Percentiles rank a stretch among this genome's conserved stretches.
Evolutionary conservation across 2,329 filamentous ascomycete genomes (phyloP).

Genomic region (Exophiala sp.): DNA sequence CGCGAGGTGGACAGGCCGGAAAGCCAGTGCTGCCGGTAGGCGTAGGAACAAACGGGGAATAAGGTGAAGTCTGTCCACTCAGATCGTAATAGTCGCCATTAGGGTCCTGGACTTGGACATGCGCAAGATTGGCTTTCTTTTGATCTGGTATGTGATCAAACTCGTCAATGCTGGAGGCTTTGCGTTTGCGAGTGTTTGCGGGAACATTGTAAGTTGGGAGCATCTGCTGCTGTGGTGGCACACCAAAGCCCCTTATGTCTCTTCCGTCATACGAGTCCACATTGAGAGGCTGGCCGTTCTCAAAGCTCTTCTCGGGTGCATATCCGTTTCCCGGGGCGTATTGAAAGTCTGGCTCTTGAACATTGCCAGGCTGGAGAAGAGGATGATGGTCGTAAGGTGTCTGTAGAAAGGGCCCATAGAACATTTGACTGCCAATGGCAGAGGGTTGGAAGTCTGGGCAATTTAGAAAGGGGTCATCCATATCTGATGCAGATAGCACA

Average conservation of each 20-base stretch:
- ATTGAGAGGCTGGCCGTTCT: constrained; percentile 3
- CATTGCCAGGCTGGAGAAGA: constrained; percentile 21
- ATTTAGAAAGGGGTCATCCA: background rate
- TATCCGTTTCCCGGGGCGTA: constrained; percentile 11
- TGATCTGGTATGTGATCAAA: constrained; percentile 43
- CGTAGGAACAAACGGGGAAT: constrained; percentile 48
- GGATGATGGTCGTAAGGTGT: constrained; percentile 21
- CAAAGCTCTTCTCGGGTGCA: constrained; percentile 11
- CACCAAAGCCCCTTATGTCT: constrained; percentile 8
- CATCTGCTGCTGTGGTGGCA: constrained; percentile 11
- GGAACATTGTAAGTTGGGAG: constrained; percentile 12
- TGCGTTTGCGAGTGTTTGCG: constrained; percentile 18
- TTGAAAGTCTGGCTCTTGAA: constrained; percentile 17
- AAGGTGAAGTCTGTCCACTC: constrained; percentile 43
- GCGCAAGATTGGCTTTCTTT: constrained; percentile 45
- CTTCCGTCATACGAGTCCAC: constrained; percentile 6
- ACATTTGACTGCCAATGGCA: constrained; percentile 16
- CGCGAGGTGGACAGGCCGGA: constrained; percentile 35
- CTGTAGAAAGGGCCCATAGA: constrained; percentile 35
- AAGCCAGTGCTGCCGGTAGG: constrained; percentile 41
- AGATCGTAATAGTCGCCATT: constrained; percentile 50
- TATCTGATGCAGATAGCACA: background rate
- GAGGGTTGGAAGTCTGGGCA: constrained; percentile 11
- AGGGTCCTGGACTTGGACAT: constrained; percentile 42
- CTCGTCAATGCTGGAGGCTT: constrained; percentile 39